Evolutionary conservation across 805 yeast species (phyloP), one percentile per base, ranked within the genome.

Genomic region (Isabelozyma heimii): DNA sequence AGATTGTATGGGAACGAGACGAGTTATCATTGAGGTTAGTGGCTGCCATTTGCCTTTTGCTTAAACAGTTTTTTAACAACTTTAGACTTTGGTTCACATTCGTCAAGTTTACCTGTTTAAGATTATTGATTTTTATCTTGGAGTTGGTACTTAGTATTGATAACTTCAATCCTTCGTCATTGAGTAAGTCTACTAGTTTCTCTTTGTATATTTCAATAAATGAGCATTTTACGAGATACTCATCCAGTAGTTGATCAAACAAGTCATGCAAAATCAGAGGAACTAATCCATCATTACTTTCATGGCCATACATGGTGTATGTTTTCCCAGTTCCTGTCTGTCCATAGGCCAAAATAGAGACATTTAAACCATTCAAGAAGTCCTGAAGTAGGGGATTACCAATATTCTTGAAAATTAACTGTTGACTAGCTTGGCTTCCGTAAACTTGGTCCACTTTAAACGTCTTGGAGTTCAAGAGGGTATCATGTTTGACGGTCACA

Each of bases 261-360:
- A 89, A 66, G 42, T 71, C 68, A 37, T 63, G 58, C 42, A 81
- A 58, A 5, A 78, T 71, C 37, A 84, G 70, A 51, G 61, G 81
- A 30, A 84, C 77, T 44, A 86, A 86, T 6, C 95, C 94, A 24
- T 30, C 44, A 15, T 27, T 27, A 42, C 49, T 44, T 15, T 47
- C 49, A 37, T 75, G 76, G 8, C 85, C 85, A 61, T 80, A 82
- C 94, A 81, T 81, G 1, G 85, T 80, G 61, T 83, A 83, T 0
- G 97, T 89, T 59, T 89, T 90, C 24, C 96, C 96, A 0, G 96
- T 87, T 1, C 96, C 94, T 0, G 96, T 90, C 77, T 89, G 95
- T 17, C 85, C 85, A 59, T 81, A 81, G 0, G 94, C 96, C 55
- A 90, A 75, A 27, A 89, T 77, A 0, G 96, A 87, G 55, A 91